Evolutionary conservation across 495 filamentous ascomycete species (phyloP).

Genomic region (Talaromyces liani): DNA sequence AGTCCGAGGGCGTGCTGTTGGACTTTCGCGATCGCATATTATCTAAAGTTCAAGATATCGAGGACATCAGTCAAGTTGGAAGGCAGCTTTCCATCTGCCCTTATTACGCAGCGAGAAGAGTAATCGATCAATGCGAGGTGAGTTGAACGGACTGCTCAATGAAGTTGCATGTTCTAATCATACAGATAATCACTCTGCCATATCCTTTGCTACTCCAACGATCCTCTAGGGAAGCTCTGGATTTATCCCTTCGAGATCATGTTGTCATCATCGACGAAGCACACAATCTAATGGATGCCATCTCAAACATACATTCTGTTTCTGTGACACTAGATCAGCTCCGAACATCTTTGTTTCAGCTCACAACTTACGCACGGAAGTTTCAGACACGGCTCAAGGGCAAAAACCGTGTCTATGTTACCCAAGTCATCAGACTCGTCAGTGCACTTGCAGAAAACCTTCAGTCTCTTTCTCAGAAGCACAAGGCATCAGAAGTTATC

Average conservation of each 20-base stretch:
- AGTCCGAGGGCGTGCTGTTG: slow-evolving; percentile 61
- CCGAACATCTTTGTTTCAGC: slow-evolving; percentile 59
- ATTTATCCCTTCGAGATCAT: slow-evolving; percentile 77
- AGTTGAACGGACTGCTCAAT: slow-evolving; percentile 10
- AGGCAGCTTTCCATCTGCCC: slow-evolving; percentile 80
- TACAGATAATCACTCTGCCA: slow-evolving; percentile 82
- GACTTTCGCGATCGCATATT: slow-evolving; percentile 85
- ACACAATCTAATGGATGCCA: slow-evolving; percentile 95
- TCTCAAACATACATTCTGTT: slow-evolving; percentile 78
- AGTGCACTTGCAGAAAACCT: slow-evolving; percentile 67
- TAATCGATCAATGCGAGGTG: slow-evolving; percentile 73
- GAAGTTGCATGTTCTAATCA: slow-evolving; percentile 11
- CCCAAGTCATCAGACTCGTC: slow-evolving; percentile 73
- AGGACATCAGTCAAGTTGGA: slow-evolving; percentile 76
- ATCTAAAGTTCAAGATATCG: slow-evolving; percentile 85
- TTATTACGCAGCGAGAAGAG: slow-evolving; percentile 85
- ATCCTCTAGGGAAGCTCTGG: slow-evolving; percentile 80
- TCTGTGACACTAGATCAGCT: slow-evolving; percentile 67
- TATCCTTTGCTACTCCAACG: slow-evolving; percentile 88
- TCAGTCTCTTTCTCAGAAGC: slow-evolving; percentile 30
- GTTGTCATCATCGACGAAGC: slow-evolving; percentile 94
- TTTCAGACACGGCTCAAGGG: slow-evolving; percentile 86
- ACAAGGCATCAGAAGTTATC: slow-evolving; percentile 50
- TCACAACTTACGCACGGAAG: slow-evolving; percentile 75
- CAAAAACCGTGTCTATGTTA: slow-evolving; percentile 86